Conservation (phyloP, 176 grass and related monocot genomes). For the Triticum urartu region DNA sequence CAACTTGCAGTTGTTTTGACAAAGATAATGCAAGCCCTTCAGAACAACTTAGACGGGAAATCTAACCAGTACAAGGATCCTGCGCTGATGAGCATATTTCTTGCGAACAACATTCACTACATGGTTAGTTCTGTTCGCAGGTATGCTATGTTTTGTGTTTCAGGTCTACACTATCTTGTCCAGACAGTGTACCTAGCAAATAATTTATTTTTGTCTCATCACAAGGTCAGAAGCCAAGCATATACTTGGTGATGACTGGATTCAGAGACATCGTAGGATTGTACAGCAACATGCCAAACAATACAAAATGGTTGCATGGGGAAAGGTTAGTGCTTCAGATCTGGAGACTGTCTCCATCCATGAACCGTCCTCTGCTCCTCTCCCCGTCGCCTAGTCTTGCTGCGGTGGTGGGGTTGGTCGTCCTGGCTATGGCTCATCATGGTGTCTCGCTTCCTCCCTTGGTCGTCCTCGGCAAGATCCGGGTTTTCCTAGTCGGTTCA, state of each 20-base stretch:
- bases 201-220: background rate
- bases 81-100: slow-evolving; percentile 74
- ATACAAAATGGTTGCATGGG: slow-evolving; percentile 83
- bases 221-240: slow-evolving; percentile 93
- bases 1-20: slow-evolving; percentile 60
- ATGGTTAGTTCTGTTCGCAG: slow-evolving; percentile 74
- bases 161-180: slow-evolving; percentile 9
- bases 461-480: too few species aligned
- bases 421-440: too few species aligned
- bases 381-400: too few species aligned
- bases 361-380: too few species aligned
- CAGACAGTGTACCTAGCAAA: background rate
- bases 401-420: too few species aligned
- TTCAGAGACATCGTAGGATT: slow-evolving; percentile 76
- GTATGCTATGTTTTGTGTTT: slow-evolving; percentile 41
- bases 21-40: slow-evolving; percentile 80
- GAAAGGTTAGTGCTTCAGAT: slow-evolving; percentile 53
- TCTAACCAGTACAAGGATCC: slow-evolving; percentile 84
- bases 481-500: too few species aligned
- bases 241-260: slow-evolving; percentile 86
- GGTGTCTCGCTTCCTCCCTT: too few species aligned
- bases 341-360: too few species aligned
- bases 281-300: slow-evolving; percentile 84
- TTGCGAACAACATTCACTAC: slow-evolving; percentile 93
- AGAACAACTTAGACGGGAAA: slow-evolving; percentile 80